phyloP scores from a whole-genome alignment of 1,284 basidiomycete genomes.

The Waitea zeae region DNA sequence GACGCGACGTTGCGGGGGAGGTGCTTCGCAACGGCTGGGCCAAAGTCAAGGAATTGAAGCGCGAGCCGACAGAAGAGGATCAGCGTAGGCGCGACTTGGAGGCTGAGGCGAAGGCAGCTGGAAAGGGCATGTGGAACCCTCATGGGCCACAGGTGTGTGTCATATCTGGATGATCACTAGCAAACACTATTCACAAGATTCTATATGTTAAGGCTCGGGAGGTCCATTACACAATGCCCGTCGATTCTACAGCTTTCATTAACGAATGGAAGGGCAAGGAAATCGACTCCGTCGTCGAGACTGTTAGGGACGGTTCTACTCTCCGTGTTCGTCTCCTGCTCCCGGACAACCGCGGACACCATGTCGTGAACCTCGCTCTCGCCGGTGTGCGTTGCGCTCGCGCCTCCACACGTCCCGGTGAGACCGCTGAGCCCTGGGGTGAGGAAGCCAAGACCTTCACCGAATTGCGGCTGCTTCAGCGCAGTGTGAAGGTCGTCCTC shows the following conservation, averaged over 20 bases:
- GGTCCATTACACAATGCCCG: conserved; percentile 80
- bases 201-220: conserved; percentile 37
- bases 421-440: conserved; percentile 63
- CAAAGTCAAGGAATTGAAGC: conserved; percentile 76
- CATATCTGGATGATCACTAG: not conserved
- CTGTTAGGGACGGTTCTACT: conserved; percentile 87
- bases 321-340: conserved; percentile 80
- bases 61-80: conserved; percentile 68
- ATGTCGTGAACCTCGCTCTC: conserved; percentile 69
- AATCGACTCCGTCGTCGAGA: conserved; percentile 86
- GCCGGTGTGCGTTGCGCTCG: conserved; percentile 78
- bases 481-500: conserved; percentile 73
- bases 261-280: conserved; percentile 81
- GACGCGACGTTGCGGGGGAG: conserved; percentile 61
- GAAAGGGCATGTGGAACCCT: conserved; percentile 78
- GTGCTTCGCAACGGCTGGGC: conserved; percentile 82
- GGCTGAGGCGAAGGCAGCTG: conserved; percentile 60
- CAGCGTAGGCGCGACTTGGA: conserved; percentile 58
- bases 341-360: conserved; percentile 78
- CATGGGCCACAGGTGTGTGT: conserved; percentile 56
- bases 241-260: conserved; percentile 79
- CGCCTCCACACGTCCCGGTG: conserved; percentile 54
- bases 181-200: not conserved
- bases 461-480: conserved; percentile 84
- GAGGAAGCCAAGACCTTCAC: conserved; percentile 92